Evolutionary conservation across 2,329 filamentous ascomycete genomes (phyloP).

Genomic region (Zopfia rhizophila): DNA sequence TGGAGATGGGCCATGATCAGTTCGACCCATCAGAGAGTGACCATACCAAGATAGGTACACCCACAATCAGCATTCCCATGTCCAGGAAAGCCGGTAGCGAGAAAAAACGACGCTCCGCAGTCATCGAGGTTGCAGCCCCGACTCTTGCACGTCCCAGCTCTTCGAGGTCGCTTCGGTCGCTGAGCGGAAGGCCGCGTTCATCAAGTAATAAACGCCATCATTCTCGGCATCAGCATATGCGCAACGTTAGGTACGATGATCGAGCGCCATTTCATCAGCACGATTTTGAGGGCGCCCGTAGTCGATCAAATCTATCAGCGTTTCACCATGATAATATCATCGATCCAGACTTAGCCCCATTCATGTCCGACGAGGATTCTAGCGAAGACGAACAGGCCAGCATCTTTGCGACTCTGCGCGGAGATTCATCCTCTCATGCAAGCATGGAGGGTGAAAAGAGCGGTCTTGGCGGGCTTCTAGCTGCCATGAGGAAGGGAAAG

Average conservation of each 20-base stretch:
- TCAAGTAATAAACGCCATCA: constrained; percentile 86
- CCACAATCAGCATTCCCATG: constrained; percentile 73
- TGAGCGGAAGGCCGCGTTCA: constrained; percentile 75
- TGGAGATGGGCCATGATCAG: constrained; percentile 30
- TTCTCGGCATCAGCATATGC: constrained; percentile 85
- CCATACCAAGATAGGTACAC: constrained; percentile 60
- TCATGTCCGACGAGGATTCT: constrained; percentile 93
- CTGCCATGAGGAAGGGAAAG: constrained; percentile 79
- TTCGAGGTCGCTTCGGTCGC: constrained; percentile 85
- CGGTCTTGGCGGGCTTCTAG: constrained; percentile 77
- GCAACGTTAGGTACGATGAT: constrained; percentile 82
- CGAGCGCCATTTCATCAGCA: constrained; percentile 88
- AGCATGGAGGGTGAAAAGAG: constrained; percentile 78
- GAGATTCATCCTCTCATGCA: constrained; percentile 68
- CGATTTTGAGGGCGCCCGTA: constrained; percentile 71
- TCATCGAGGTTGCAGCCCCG: constrained; percentile 86
- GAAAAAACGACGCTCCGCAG: constrained; percentile 82
- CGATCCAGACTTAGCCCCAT: constrained; percentile 92
- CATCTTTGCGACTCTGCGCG: constrained; percentile 79
- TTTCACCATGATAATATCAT: constrained; percentile 99
- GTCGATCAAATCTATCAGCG: constrained; percentile 78
- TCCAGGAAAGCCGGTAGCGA: constrained; percentile 76
- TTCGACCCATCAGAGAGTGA: constrained; percentile 46
- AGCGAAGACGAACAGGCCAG: constrained; percentile 93
- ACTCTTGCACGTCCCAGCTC: constrained; percentile 88